Conservation (phyloP, 352 stramenopile genomes). For the Vaucheria bursata region DNA sequence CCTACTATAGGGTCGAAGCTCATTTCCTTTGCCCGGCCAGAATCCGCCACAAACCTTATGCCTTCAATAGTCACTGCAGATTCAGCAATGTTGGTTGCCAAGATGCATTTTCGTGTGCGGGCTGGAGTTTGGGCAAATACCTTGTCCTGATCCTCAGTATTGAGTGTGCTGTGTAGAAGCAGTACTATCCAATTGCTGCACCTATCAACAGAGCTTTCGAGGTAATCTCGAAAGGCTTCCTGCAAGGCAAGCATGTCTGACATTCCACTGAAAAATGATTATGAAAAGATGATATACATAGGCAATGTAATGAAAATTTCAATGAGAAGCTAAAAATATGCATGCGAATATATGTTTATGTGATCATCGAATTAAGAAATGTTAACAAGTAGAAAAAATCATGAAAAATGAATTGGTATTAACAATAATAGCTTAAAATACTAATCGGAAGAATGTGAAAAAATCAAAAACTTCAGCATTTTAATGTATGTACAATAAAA, state of each 20-base stretch:
- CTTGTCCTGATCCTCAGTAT: conserved; percentile 67
- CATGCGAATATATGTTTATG: too few species aligned
- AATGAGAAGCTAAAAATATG: too few species aligned
- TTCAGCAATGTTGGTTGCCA: conserved; percentile 96
- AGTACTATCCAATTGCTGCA: conserved; percentile 54
- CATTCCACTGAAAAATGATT: conserved; percentile 71
- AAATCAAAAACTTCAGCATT: too few species aligned
- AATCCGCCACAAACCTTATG: conserved; percentile 88
- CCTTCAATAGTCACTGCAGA: conserved; percentile 85
- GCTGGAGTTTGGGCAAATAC: conserved; percentile 69
- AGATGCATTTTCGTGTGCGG: conserved; percentile 68
- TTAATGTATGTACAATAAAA: too few species aligned
- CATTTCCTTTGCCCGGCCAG: conserved; percentile 85
- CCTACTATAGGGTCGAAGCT: conserved; percentile 52
- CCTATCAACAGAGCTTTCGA: conserved; percentile 6
- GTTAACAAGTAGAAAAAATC: too few species aligned
- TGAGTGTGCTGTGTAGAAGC: conserved; percentile 74
- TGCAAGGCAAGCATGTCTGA: conserved; percentile 72
- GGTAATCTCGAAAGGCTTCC: conserved; percentile 48
- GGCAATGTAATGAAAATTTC: too few species aligned
- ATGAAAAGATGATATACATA: too few species aligned
- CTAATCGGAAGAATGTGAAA: too few species aligned
- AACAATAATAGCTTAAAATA: too few species aligned
- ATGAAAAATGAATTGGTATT: too few species aligned
- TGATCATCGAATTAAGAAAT: too few species aligned